phyloP scores from a whole-genome alignment of 768 basidiomycete species.

The Lentinula sp. region DNA sequence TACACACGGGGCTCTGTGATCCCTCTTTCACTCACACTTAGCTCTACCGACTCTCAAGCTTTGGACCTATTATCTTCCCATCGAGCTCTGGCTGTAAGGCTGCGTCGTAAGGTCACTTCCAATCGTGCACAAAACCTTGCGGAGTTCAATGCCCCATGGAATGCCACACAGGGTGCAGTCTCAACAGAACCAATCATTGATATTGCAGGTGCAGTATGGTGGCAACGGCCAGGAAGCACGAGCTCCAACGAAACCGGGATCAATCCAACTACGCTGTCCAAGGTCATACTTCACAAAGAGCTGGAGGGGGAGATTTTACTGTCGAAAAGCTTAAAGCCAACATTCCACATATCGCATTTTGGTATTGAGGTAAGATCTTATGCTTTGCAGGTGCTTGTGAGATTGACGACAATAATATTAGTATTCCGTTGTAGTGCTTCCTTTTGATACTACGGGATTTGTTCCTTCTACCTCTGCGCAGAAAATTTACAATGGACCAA shows the following conservation, averaged over 20 bases:
- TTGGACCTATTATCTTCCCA: constrained; percentile 29
- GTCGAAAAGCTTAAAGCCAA: constrained; percentile 25
- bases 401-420: constrained; percentile 7
- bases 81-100: constrained; percentile 23
- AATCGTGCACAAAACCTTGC: not conserved
- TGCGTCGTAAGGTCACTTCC: constrained; percentile 15
- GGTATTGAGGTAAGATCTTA: constrained; percentile 24
- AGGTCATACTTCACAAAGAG: constrained; percentile 8
- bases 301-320: constrained; percentile 33
- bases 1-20: constrained; percentile 36
- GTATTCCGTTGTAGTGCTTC: constrained; percentile 33
- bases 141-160: not conserved
- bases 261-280: constrained; percentile 1
- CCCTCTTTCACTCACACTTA: constrained; percentile 26
- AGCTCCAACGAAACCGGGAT: not conserved
- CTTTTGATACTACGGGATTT: constrained; percentile 26
- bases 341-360: constrained; percentile 31
- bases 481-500: not conserved
- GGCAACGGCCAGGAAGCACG: constrained; percentile 17
- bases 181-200: constrained; percentile 22
- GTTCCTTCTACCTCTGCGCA: not conserved
- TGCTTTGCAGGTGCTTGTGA: not conserved
- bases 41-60: constrained; percentile 25
- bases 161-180: not conserved
- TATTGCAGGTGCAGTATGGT: constrained; percentile 26